These are phyloP conservation scores for Trebouxia sp. DNA, from an alignment of 139 green algal genomes.

Conservation along the genomic window DNA sequence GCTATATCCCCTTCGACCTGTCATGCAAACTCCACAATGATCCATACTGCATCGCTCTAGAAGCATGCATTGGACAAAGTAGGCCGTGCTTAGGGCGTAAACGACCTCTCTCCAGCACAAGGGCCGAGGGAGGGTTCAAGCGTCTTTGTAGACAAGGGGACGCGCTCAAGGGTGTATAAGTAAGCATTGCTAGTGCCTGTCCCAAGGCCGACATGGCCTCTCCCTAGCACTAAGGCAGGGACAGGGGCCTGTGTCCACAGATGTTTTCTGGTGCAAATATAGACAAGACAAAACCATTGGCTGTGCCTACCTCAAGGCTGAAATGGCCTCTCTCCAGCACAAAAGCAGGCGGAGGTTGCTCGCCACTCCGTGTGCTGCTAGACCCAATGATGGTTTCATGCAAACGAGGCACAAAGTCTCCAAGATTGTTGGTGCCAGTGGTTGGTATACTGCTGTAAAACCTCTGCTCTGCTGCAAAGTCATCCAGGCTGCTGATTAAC, in stretches of 20 bases:
- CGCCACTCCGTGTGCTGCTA: constrained; percentile 20
- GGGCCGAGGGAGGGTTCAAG: neutral
- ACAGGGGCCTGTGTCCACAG: too few species aligned
- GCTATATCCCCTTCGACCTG: too few species aligned
- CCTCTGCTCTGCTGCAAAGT: constrained; percentile 21
- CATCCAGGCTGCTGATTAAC: constrained; percentile 6
- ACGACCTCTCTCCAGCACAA: constrained; percentile 20
- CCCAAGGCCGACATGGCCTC: too few species aligned
- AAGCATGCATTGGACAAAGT: too few species aligned
- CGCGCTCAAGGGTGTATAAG: too few species aligned
- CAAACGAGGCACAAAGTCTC: constrained; percentile 14
- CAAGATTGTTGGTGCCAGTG: neutral
- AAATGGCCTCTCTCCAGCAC: constrained; percentile 24
- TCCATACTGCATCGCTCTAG: too few species aligned
- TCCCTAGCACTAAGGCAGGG: too few species aligned
- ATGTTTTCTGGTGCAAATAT: too few species aligned
- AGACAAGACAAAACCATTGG: too few species aligned
- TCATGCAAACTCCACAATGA: too few species aligned
- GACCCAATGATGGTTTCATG: constrained; percentile 17
- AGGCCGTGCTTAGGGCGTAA: constrained; percentile 16
- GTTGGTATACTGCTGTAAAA: constrained; percentile 25
- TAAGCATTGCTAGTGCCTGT: too few species aligned
- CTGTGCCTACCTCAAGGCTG: constrained; percentile 5
- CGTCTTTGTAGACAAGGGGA: too few species aligned
- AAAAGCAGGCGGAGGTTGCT: constrained; percentile 5